A percentile compares a stretch with the other conserved stretches of the same genome.
Evolutionary conservation across 2,329 filamentous ascomycete genomes (phyloP).

Genomic region (Sarocladiaceae sp.): DNA sequence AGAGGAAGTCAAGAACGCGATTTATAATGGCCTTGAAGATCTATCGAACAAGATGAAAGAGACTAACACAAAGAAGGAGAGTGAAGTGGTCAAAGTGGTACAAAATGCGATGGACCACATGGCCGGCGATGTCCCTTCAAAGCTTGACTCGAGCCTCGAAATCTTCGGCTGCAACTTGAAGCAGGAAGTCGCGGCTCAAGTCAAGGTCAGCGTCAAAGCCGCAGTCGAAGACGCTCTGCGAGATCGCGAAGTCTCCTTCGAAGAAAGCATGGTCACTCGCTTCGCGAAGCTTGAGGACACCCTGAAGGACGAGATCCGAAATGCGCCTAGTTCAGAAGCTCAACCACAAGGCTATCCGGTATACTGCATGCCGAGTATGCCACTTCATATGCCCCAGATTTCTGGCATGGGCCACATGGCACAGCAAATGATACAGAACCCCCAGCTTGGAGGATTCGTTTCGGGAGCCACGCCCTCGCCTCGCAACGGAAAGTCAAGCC

Average conservation of each 20-base stretch:
- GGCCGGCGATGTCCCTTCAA: not conserved
- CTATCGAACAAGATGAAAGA: not conserved
- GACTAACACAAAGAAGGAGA: not conserved
- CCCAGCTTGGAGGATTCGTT: not conserved
- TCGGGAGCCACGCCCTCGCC: not conserved
- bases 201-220: not conserved
- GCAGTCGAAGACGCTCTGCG: not conserved
- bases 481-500: not conserved
- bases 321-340: not conserved
- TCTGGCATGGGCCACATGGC: not conserved
- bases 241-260: not conserved
- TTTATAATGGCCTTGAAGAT: not conserved
- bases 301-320: not conserved
- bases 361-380: conserved; percentile 1
- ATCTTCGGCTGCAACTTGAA: not conserved
- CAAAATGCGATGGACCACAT: not conserved
- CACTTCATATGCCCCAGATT: not conserved
- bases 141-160: not conserved
- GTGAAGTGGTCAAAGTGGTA: not conserved
- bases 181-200: not conserved
- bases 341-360: not conserved
- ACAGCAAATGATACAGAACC: not conserved
- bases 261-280: not conserved
- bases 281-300: not conserved
- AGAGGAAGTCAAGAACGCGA: not conserved